Evolutionary conservation across 495 filamentous ascomycete species (phyloP).

Genomic region (Cercophora scortea): DNA sequence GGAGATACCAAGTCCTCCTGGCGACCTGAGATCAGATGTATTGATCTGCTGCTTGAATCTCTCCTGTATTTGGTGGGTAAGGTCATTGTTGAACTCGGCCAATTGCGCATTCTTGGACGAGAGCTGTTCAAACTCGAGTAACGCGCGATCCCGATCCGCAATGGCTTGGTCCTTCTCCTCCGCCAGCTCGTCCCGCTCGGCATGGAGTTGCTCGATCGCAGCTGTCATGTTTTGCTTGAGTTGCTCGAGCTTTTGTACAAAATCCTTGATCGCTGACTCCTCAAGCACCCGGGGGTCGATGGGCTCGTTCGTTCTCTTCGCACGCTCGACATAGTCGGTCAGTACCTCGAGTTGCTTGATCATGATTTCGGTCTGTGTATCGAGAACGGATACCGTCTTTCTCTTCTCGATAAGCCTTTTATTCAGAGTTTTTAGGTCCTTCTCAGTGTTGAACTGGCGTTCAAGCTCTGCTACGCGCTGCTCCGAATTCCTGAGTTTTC

Average conservation of each 20-base stretch:
- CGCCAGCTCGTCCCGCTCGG: slow-evolving; percentile 69
- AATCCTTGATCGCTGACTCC: slow-evolving; percentile 77
- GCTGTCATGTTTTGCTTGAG: slow-evolving; percentile 72
- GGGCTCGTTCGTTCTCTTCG: slow-evolving; percentile 67
- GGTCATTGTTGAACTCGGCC: slow-evolving; percentile 85
- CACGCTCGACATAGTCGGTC: slow-evolving; percentile 51
- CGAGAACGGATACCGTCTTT: slow-evolving; percentile 91
- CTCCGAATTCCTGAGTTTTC: slow-evolving; percentile 71
- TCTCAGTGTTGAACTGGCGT: slow-evolving; percentile 55
- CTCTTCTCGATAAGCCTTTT: slow-evolving; percentile 87
- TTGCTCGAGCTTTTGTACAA: slow-evolving; percentile 77
- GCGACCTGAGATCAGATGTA: slow-evolving; percentile 41
- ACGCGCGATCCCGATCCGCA: slow-evolving; percentile 78
- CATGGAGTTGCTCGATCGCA: slow-evolving; percentile 76
- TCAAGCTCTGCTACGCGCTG: slow-evolving; percentile 80
- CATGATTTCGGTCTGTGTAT: slow-evolving; percentile 91
- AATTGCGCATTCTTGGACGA: slow-evolving; percentile 90
- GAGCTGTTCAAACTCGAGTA: slow-evolving; percentile 91
- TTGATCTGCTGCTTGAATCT: slow-evolving; percentile 75
- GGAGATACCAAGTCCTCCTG: slow-evolving; percentile 84
- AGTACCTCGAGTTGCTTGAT: slow-evolving; percentile 85
- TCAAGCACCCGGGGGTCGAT: slow-evolving; percentile 70
- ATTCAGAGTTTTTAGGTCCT: slow-evolving; percentile 76
- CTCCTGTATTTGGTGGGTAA: slow-evolving; percentile 89
- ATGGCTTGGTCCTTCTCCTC: slow-evolving; percentile 76